These are phyloP conservation scores for Arthrobotrys iridis DNA, from an alignment of 2,329 filamentous ascomycete genomes.

Conservation along the genomic window DNA sequence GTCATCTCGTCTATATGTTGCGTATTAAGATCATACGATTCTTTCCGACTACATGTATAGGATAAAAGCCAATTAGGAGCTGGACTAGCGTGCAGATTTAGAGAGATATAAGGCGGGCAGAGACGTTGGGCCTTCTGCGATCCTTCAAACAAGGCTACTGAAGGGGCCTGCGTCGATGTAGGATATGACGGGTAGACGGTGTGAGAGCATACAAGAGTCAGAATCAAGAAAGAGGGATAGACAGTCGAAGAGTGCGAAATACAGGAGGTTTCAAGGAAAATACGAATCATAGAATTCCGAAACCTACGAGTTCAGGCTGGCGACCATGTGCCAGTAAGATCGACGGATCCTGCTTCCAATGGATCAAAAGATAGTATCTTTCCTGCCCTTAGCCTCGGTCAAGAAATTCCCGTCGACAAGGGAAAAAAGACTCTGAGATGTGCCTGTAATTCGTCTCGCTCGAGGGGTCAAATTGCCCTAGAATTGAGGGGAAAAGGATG, in stretches of 20 bases:
- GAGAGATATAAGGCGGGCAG: constrained; percentile 10
- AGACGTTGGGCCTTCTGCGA: constrained; percentile 13
- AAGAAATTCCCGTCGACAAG: constrained; percentile 54
- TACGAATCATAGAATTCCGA: constrained; percentile 7
- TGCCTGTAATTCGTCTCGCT: constrained; percentile 32
- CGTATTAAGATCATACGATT: constrained; percentile 3
- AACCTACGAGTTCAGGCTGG: constrained; percentile 16
- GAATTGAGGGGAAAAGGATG: constrained; percentile 23
- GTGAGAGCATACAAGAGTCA: constrained; percentile 37
- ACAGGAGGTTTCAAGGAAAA: constrained; percentile 31
- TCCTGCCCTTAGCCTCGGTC: constrained; percentile 37
- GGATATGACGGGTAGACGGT: constrained; percentile 22
- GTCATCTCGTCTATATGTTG: constrained; percentile 22
- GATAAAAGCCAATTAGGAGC: background rate
- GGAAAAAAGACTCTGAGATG: constrained; percentile 18
- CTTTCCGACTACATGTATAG: constrained; percentile 7
- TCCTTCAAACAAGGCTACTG: constrained; percentile 11
- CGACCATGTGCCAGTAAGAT: constrained; percentile 24
- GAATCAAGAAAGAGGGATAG: constrained; percentile 17
- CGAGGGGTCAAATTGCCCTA: constrained; percentile 37
- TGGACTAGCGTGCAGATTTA: background rate
- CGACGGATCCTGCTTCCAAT: constrained; percentile 48
- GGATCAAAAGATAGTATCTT: constrained; percentile 28
- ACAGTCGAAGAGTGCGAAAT: constrained; percentile 34
- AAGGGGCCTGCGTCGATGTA: constrained; percentile 1